These are phyloP conservation scores for Neurospora sp. DNA, from an alignment of 495 filamentous ascomycete genomes.

Conservation along the genomic window DNA sequence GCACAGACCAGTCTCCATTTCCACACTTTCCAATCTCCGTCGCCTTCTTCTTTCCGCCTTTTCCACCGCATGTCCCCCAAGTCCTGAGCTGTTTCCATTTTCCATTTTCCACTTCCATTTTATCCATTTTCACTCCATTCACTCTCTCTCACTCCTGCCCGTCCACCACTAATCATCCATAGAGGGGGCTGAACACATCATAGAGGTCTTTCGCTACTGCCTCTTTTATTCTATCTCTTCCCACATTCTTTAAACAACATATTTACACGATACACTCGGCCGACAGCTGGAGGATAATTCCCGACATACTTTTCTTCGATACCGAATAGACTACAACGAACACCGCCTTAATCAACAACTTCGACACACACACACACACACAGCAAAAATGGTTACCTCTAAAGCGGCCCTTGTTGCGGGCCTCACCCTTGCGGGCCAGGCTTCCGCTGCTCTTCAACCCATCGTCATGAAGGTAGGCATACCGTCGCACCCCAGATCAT, in stretches of 20 bases:
- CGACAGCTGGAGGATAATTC: neutral
- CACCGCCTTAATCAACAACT: neutral
- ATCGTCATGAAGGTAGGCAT: slow-evolving; percentile 55
- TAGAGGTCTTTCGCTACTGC: neutral
- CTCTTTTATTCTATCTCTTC: neutral
- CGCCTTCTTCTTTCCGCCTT: neutral
- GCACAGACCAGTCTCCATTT: neutral
- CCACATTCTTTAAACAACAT: neutral
- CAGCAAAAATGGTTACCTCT: slow-evolving; percentile 31
- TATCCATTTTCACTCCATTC: neutral
- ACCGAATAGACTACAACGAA: neutral
- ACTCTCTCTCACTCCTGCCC: neutral
- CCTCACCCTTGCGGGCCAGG: slow-evolving; percentile 38
- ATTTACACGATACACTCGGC: neutral
- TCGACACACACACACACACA: neutral
- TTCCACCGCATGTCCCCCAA: neutral
- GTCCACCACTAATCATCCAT: neutral
- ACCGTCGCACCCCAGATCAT: neutral
- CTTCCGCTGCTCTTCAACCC: slow-evolving; percentile 50
- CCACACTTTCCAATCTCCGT: neutral
- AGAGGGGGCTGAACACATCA: neutral
- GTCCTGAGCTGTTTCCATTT: neutral
- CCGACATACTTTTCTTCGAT: neutral
- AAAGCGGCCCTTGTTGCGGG: slow-evolving; percentile 32
- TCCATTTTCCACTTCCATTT: neutral